phyloP scores from a whole-genome alignment of 306 rosid species.

The Ochetophila trinervis region DNA sequence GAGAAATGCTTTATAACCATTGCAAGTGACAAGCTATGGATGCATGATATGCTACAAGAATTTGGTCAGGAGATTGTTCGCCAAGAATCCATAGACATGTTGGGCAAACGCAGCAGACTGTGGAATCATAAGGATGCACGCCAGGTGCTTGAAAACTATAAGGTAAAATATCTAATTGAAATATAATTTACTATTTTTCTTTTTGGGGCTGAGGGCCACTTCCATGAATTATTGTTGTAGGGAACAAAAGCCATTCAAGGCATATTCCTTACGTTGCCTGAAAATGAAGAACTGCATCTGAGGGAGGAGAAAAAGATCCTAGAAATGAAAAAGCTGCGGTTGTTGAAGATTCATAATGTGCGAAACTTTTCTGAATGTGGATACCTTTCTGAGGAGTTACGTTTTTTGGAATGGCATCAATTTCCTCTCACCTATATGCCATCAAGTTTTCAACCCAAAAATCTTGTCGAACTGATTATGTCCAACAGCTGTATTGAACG shows the following conservation, averaged over 20 bases:
- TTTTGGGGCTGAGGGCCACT: not conserved
- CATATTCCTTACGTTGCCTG: conserved; percentile 3
- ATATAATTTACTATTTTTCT: not conserved
- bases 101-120: not conserved
- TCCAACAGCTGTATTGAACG: conserved; percentile 11
- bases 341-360: conserved; percentile 13
- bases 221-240: not conserved
- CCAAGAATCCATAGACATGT: not conserved
- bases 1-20: not conserved
- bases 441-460: conserved; percentile 17
- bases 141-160: not conserved
- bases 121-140: not conserved
- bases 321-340: conserved; percentile 5
- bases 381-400: conserved; percentile 13
- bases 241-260: conserved; percentile 26
- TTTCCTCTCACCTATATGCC: conserved; percentile 7
- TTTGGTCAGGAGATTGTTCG: not conserved
- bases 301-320: conserved; percentile 1
- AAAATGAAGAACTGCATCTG: conserved; percentile 3
- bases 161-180: not conserved
- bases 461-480: conserved; percentile 13
- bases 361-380: not conserved
- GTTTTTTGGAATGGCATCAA: conserved; percentile 19
- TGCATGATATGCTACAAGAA: not conserved
- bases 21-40: not conserved